Conservation (phyloP, 2,329 filamentous ascomycete species). For the Colletotrichum cuscutae region DNA sequence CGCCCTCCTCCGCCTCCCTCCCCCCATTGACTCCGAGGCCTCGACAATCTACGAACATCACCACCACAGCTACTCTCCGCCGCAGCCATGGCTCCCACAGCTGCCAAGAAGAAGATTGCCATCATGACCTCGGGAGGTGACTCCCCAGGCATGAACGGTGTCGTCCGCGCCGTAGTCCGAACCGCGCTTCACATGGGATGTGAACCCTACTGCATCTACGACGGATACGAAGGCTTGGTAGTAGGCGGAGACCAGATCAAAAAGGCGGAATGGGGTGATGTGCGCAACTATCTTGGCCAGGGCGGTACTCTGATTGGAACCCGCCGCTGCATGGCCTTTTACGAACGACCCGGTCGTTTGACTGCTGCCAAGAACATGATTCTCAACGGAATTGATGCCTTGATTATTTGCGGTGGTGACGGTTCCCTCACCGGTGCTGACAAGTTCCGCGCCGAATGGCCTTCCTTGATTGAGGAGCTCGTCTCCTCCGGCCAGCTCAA, state of each 20-base stretch:
- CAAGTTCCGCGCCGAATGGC: conserved; percentile 93
- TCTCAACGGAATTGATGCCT: conserved; percentile 89
- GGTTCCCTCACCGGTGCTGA: conserved; percentile 96
- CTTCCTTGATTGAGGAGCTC: conserved; percentile 85
- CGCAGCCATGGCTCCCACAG: conserved; percentile 55
- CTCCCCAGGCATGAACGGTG: conserved; percentile 94
- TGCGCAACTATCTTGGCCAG: conserved; percentile 92
- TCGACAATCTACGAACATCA: conserved; percentile 16
- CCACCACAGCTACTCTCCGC: background rate
- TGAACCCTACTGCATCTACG: conserved; percentile 84
- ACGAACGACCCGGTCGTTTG: conserved; percentile 85
- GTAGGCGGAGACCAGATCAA: conserved; percentile 88
- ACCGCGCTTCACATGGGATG: conserved; percentile 88
- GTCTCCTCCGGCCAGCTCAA: conserved; percentile 79
- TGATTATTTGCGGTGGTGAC: conserved; percentile 97
- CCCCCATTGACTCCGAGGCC: conserved; percentile 16
- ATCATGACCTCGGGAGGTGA: conserved; percentile 96
- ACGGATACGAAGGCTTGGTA: conserved; percentile 96
- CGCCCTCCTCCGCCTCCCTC: background rate
- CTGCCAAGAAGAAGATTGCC: conserved; percentile 74
- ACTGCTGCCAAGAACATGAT: conserved; percentile 95
- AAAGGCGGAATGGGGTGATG: conserved; percentile 91
- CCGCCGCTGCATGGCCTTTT: conserved; percentile 91
- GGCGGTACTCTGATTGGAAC: conserved; percentile 97
- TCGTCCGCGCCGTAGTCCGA: conserved; percentile 89